A percentile compares a stretch with the other conserved stretches of the same genome.
phyloP scores from a whole-genome alignment of 2,329 filamentous ascomycete species.

The Aspergillus tubingensis region DNA sequence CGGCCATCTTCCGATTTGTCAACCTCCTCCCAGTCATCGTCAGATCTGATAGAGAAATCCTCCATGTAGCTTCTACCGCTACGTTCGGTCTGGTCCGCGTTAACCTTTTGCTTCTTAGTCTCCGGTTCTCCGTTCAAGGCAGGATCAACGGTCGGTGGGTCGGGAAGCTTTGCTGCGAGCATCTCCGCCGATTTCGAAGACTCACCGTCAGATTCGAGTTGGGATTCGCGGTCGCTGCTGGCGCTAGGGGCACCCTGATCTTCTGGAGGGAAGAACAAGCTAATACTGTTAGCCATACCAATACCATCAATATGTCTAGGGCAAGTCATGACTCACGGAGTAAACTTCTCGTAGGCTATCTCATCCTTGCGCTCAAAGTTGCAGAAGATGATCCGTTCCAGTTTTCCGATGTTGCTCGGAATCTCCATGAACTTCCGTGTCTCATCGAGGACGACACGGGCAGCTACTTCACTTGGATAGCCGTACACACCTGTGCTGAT shows the following conservation, averaged over 20 bases:
- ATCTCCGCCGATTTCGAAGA: conserved; percentile 27
- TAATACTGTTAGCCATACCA: conserved; percentile 26
- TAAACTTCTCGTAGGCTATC: conserved; percentile 65
- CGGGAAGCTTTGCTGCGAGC: conserved; percentile 50
- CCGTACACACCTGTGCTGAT: conserved; percentile 90
- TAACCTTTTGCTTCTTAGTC: conserved; percentile 51
- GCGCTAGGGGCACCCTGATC: conserved; percentile 33
- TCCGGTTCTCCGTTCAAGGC: conserved; percentile 46
- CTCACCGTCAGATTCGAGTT: conserved; percentile 27
- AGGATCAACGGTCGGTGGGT: conserved; percentile 52
- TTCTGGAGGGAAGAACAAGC: conserved; percentile 53
- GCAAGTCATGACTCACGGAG: conserved; percentile 67
- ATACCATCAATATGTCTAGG: not conserved
- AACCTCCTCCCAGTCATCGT: conserved; percentile 44
- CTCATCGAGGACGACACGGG: conserved; percentile 67
- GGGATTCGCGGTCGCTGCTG: conserved; percentile 9
- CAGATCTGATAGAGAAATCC: conserved; percentile 18
- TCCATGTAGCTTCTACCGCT: conserved; percentile 4
- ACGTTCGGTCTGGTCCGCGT: conserved; percentile 13
- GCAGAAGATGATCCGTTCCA: conserved; percentile 81
- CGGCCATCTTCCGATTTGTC: conserved; percentile 30
- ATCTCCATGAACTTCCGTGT: conserved; percentile 58
- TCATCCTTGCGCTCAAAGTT: conserved; percentile 79
- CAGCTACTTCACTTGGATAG: conserved; percentile 75
- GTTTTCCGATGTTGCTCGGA: conserved; percentile 40